Evolutionary conservation across 495 filamentous ascomycete genomes (phyloP).

Genomic region (Viridothelium virens): DNA sequence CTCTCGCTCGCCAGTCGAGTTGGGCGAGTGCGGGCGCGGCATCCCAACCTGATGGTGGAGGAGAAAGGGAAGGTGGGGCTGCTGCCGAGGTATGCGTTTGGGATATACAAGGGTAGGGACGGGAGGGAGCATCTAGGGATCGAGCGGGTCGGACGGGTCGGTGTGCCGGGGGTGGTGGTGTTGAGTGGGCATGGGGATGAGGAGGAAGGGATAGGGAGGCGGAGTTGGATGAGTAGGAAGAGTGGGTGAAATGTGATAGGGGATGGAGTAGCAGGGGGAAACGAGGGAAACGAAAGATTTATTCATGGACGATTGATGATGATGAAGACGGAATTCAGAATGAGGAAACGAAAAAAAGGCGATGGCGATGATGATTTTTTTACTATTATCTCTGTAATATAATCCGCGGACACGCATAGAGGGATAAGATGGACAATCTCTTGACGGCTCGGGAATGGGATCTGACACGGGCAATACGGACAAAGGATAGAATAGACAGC

Average conservation of each 20-base stretch:
- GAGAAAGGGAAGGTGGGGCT: slow-evolving; percentile 5
- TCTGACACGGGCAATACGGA: neutral
- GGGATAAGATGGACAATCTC: no score
- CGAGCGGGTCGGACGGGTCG: slow-evolving; percentile 49
- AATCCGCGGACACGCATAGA: neutral
- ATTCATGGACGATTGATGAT: neutral
- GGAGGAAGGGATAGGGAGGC: neutral
- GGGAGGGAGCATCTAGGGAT: slow-evolving; percentile 59
- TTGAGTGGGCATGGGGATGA: neutral
- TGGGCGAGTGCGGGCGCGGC: slow-evolving; percentile 36
- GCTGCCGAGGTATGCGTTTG: slow-evolving; percentile 51
- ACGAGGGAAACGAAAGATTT: neutral
- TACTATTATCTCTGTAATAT: neutral
- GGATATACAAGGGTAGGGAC: slow-evolving; percentile 53
- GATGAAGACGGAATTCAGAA: neutral
- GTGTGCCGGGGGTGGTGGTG: slow-evolving; percentile 32
- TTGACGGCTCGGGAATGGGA: neutral
- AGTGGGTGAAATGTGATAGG: neutral
- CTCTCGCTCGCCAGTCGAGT: slow-evolving; percentile 16
- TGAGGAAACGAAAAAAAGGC: neutral
- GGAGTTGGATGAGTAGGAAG: neutral
- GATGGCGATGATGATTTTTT: neutral
- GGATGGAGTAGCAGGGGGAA: neutral
- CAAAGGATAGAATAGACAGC: neutral
- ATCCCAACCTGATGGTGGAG: neutral